Percentiles rank a stretch among this genome's conserved stretches.
These are phyloP conservation scores for Metschnikowia kunwiensis DNA, from an alignment of 805 yeast genomes.

Conservation along the genomic window DNA sequence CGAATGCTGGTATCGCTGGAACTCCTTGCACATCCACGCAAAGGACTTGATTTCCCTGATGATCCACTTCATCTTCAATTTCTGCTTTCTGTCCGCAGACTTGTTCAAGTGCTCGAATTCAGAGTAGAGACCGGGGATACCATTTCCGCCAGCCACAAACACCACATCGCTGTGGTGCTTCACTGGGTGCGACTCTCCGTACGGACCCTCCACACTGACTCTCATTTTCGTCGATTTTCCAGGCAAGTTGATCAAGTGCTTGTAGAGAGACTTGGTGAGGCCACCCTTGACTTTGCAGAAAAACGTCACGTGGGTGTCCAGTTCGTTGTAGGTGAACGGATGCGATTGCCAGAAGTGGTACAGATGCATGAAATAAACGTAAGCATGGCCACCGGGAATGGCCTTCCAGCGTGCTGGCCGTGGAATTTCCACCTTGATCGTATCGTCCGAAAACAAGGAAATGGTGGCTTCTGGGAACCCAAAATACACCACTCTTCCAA, in stretches of 20 bases:
- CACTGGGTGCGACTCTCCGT: conserved; percentile 53
- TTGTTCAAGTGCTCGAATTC: conserved; percentile 33
- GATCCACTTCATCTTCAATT: conserved; percentile 35
- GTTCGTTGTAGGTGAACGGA: conserved; percentile 44
- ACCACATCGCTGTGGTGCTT: conserved; percentile 51
- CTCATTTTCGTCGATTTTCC: conserved; percentile 27
- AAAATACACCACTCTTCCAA: conserved; percentile 28
- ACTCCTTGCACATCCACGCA: conserved; percentile 40
- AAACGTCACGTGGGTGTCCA: conserved; percentile 23
- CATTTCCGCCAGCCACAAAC: conserved; percentile 71
- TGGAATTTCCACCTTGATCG: conserved; percentile 44
- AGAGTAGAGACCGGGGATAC: conserved; percentile 56
- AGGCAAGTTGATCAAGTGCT: conserved; percentile 26
- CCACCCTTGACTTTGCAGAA: conserved; percentile 39
- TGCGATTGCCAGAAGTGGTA: conserved; percentile 65
- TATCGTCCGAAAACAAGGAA: conserved; percentile 38
- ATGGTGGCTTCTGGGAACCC: conserved; percentile 38
- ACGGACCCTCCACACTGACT: conserved; percentile 62
- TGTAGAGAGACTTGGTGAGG: conserved; percentile 31
- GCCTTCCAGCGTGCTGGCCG: conserved; percentile 49
- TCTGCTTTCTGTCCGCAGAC: conserved; percentile 11
- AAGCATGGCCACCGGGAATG: conserved; percentile 57
- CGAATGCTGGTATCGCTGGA: conserved; percentile 31
- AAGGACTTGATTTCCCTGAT: conserved; percentile 37
- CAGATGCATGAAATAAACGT: conserved; percentile 52